A percentile compares a stretch with the other conserved stretches of the same genome.
phyloP scores from a whole-genome alignment of 192 early-diverging fungal species.

The Hyaloraphidium curvatum region DNA sequence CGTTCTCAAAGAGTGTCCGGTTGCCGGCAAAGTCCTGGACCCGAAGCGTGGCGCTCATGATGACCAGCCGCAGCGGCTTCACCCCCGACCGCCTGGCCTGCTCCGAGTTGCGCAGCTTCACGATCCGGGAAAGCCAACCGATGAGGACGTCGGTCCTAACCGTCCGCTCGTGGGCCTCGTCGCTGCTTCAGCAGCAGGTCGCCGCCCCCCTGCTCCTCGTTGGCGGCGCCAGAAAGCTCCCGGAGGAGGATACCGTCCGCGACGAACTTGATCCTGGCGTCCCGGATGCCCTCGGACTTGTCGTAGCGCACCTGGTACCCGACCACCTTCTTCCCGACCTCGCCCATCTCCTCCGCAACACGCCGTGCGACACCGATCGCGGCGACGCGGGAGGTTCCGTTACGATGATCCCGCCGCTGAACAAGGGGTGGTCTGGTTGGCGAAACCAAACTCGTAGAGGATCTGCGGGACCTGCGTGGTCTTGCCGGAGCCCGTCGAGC shows the following conservation, averaged over 20 bases:
- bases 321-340: conserved; percentile 32
- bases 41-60: conserved; percentile 97
- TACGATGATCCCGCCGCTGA: conserved; percentile 83
- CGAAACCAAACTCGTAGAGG: conserved; percentile 44
- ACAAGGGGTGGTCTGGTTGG: conserved; percentile 45
- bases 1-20: conserved; percentile 39
- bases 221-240: conserved; percentile 39
- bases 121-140: conserved; percentile 84
- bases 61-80: conserved; percentile 74
- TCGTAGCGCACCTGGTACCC: conserved; percentile 77
- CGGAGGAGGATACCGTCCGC: conserved; percentile 97
- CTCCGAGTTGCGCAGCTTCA: conserved; percentile 48
- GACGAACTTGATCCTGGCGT: conserved; percentile 89
- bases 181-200: conserved; percentile 90
- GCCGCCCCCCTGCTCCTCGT: conserved; percentile 5
- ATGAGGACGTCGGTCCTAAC: conserved; percentile 96
- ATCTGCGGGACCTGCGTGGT: conserved; percentile 1
- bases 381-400: conserved; percentile 96
- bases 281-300: conserved; percentile 42
- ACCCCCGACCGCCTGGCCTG: conserved; percentile 20
- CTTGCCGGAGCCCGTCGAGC: background rate
- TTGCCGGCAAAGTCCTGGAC: conserved; percentile 91
- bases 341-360: conserved; percentile 77
- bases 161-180: conserved; percentile 97
- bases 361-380: conserved; percentile 91